Percentiles rank a stretch among this genome's conserved stretches.
These are phyloP conservation scores for Mentha longifolia DNA, from an alignment of 257 asterid genomes.

Conservation along the genomic window DNA sequence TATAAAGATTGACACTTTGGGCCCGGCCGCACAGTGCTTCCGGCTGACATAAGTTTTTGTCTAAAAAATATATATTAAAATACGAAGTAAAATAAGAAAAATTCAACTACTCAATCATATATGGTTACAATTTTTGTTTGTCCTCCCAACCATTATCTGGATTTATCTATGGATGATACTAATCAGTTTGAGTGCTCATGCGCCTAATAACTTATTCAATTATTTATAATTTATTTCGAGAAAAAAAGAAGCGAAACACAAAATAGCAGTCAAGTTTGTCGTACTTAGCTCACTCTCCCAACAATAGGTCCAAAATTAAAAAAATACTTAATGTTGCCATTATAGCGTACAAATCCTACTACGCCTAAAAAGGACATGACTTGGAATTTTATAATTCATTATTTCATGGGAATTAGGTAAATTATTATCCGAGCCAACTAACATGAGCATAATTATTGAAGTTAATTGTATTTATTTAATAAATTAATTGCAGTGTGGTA, in stretches of 20 bases:
- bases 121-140: constrained; percentile 19
- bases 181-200: constrained; percentile 24
- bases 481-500: neutral
- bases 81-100: neutral
- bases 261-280: constrained; percentile 54
- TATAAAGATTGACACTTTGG: no score
- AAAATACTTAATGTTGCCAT: constrained; percentile 31
- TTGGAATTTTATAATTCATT: constrained; percentile 22
- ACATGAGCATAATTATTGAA: constrained; percentile 20
- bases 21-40: no score
- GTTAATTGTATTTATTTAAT: neutral
- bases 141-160: constrained; percentile 37
- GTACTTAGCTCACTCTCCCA: constrained; percentile 47
- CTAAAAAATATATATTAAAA: no score
- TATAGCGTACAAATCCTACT: constrained; percentile 41
- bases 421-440: constrained; percentile 44
- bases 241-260: constrained; percentile 36
- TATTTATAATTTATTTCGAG: constrained; percentile 1
- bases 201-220: neutral
- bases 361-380: constrained; percentile 22
- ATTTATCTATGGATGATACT: constrained; percentile 31
- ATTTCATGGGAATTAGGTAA: constrained; percentile 38
- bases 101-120: neutral
- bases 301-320: constrained; percentile 31
- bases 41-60: no score